Base-by-base conservation (phyloP, 257 asterid species). In the Ajuga chamaepitys region DNA sequence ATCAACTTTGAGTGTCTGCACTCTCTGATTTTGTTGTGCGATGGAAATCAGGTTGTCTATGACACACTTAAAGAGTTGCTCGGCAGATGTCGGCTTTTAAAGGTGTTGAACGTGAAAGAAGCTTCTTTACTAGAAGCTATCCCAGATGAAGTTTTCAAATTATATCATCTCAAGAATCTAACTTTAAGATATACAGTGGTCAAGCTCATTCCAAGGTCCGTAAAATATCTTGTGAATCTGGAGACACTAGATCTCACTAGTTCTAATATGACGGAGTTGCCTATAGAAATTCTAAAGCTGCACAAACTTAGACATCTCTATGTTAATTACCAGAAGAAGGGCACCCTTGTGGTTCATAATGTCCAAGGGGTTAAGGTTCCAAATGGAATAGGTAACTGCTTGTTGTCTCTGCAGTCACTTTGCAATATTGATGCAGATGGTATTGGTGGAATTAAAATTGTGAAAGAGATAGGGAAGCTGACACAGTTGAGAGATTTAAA, bases 401-500 rank as follows among this genome's bases (percentile, higher is more conserved):
- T 64, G 44, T 0, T 9, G 3, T 20, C 50, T 25, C 60, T 77
- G 2, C 44, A 25, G n/a, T 60, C 11, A n/a, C 53, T 76, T 5
- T 0, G 12, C 1, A 2, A 1, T 46, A 26, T 70, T 25, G 76
- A 71, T 11, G 77, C 56, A 21, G 24, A 42, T 55, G 56, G 42
- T 55, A 32, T 25, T 41, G 54, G 4, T 7, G 59, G 38, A n/a
- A 17, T 17, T 9, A 37, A 51, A 9, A 58, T 24, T 18, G 67
- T 77, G 61, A 35, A 45, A 62, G 75, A 73, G 58, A 56, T 72
- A 21, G 74, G 84, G 9, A 68, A 64, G 34, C 74, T 75, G 5
- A 64, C 71, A 5, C 58, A 63, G 18, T 35, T 79, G 13, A 59
- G 67, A 41, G 14, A 13, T n/a, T 56, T 78, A 13, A 26, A 54